Evolutionary conservation across 805 yeast species (phyloP), one percentile per base, ranked within the genome.

Genomic region (Pachysolen tannophilus): DNA sequence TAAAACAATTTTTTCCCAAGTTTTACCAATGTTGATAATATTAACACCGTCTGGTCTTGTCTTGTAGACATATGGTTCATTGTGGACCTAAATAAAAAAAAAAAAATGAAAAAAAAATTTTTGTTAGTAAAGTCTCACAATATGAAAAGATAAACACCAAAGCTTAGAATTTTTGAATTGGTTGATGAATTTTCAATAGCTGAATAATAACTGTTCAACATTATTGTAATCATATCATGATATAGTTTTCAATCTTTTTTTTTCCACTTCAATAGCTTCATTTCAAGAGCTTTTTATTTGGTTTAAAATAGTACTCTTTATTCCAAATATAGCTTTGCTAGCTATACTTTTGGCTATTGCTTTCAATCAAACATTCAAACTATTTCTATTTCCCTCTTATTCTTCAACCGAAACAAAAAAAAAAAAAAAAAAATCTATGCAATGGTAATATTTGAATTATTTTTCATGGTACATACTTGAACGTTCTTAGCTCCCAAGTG

Each of bases 401-500:
- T n/a, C n/a, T n/a, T n/a, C n/a, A n/a, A n/a, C n/a, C n/a, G n/a
- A n/a, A n/a, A n/a, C n/a, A n/a, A n/a, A n/a, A n/a, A n/a, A n/a
- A n/a, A n/a, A n/a, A n/a, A n/a, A n/a, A n/a, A n/a, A n/a, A n/a
- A n/a, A n/a, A n/a, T n/a, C n/a, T n/a, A n/a, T n/a, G n/a, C n/a
- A n/a, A n/a, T n/a, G n/a, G n/a, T n/a, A n/a, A n/a, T n/a, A n/a
- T n/a, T n/a, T n/a, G n/a, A n/a, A n/a, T n/a, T 13, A 14, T 19
- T 8, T 20, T 32, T 20, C 24, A 29, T 24, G 8, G 43, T 57
- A 78, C 88, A 72, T 80, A 83, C 94, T 78, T 88, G 97, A 69
- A 90, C 94, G 86, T 92, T 92, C 86, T 92, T 92, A 68, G 97
- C 81, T 72, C 98, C 98, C 69, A 92, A 82, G 79, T 92, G 98